A percentile compares a stretch with the other conserved stretches of the same genome.
Evolutionary conservation across 2,329 filamentous ascomycete species (phyloP).

Genomic region (Rhynchosporium graminicola): DNA sequence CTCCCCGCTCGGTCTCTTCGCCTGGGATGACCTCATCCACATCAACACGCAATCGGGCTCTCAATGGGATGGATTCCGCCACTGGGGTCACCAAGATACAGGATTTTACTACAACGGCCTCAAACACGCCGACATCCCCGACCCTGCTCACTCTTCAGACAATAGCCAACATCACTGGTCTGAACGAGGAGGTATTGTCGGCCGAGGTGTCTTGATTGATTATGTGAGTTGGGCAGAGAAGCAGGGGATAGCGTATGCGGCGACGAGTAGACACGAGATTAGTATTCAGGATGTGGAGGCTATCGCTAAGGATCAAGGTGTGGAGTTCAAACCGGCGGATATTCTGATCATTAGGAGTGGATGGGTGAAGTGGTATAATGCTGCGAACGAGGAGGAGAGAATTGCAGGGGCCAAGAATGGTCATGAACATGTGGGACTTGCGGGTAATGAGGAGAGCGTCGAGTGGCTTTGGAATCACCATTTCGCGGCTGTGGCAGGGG

Average conservation of each 20-base stretch:
- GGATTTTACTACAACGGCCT: slow-evolving; percentile 39
- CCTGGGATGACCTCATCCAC: slow-evolving; percentile 55
- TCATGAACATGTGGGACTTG: slow-evolving; percentile 30
- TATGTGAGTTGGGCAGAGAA: slow-evolving; percentile 46
- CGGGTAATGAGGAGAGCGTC: slow-evolving; percentile 26
- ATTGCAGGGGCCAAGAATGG: slow-evolving; percentile 18
- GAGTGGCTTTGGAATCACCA: slow-evolving; percentile 38
- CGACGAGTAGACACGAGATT: slow-evolving; percentile 42
- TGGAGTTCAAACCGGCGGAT: slow-evolving; percentile 49
- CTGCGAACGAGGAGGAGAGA: slow-evolving; percentile 27
- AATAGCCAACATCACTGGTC: slow-evolving; percentile 32
- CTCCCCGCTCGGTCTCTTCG: slow-evolving; percentile 39
- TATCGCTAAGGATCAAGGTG: slow-evolving; percentile 48
- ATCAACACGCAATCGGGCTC: slow-evolving; percentile 50
- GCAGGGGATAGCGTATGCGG: slow-evolving; percentile 40
- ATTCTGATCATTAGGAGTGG: slow-evolving; percentile 52
- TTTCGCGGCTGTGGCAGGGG: slow-evolving; percentile 37
- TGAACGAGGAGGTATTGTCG: slow-evolving; percentile 51
- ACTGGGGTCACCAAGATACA: slow-evolving; percentile 37
- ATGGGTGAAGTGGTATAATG: slow-evolving; percentile 44
- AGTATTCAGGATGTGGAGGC: slow-evolving; percentile 45
- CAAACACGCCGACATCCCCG: slow-evolving; percentile 32
- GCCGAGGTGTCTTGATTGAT: slow-evolving; percentile 56
- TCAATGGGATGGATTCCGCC: slow-evolving; percentile 50
- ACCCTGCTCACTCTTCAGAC: slow-evolving; percentile 41